Evolutionary conservation across 2,329 filamentous ascomycete species (phyloP).

Genomic region (Aspergillus arachidicola): DNA sequence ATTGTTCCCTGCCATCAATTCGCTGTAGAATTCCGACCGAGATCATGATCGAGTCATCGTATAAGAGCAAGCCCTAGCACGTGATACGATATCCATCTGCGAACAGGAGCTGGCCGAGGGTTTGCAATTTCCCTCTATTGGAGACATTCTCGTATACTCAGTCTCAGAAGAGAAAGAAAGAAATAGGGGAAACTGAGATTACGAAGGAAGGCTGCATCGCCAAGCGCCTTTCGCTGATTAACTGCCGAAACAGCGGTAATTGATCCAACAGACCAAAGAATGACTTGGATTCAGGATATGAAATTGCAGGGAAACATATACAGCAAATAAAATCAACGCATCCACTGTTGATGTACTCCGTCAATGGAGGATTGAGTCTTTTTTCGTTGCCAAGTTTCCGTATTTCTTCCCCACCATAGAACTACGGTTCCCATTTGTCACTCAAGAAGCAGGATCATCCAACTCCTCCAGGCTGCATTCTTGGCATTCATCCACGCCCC

Average conservation of each 20-base stretch:
- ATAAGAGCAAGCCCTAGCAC: neutral
- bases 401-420: neutral
- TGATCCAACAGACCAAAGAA: neutral
- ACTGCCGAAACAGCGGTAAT: neutral
- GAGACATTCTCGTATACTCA: too few species aligned
- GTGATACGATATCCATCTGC: neutral
- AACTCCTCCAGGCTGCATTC: neutral
- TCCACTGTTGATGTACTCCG: neutral
- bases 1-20: neutral
- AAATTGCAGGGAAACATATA: neutral
- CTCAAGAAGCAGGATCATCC: neutral
- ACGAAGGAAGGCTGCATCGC: too few species aligned
- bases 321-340: neutral
- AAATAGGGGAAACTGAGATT: too few species aligned
- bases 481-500: neutral
- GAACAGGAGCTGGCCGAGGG: too few species aligned
- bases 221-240: neutral
- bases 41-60: neutral
- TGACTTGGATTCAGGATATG: neutral
- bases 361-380: too few species aligned
- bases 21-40: neutral
- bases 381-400: neutral
- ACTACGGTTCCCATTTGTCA: neutral
- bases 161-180: too few species aligned
- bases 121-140: too few species aligned